Percentiles rank a stretch among this genome's conserved stretches.
These are phyloP conservation scores for Blepharisma stoltei DNA, from an alignment of 73 alveolate genomes.

Conservation along the genomic window DNA sequence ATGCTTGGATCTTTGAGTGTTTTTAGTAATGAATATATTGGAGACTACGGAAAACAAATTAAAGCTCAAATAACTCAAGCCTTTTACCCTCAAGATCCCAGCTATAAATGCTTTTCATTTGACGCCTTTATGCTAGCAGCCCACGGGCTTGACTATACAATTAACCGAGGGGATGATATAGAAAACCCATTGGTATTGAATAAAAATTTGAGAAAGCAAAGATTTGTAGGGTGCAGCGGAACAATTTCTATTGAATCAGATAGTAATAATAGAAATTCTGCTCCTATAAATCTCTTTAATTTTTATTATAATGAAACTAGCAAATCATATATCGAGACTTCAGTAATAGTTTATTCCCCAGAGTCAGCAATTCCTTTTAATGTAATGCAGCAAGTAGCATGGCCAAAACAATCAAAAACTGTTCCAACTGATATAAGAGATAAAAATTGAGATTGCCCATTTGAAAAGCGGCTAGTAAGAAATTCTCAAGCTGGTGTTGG, in stretches of 20 bases:
- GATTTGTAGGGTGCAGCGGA: not conserved
- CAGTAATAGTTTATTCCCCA: too few species aligned
- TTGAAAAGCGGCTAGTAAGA: too few species aligned
- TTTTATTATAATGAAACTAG: not conserved
- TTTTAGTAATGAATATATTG: not conserved
- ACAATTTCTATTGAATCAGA: not conserved
- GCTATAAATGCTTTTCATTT: not conserved
- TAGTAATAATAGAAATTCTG: not conserved
- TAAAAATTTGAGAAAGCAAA: not conserved
- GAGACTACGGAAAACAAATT: not conserved
- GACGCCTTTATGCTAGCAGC: not conserved
- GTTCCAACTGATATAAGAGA: too few species aligned
- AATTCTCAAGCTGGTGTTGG: too few species aligned
- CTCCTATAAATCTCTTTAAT: not conserved
- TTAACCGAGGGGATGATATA: not conserved
- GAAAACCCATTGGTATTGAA: not conserved
- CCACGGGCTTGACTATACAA: not conserved
- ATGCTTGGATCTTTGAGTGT: not conserved
- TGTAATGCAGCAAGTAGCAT: too few species aligned
- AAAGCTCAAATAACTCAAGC: not conserved
- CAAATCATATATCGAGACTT: too few species aligned
- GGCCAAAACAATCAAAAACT: too few species aligned
- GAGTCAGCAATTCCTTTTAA: too few species aligned
- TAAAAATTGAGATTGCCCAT: too few species aligned
- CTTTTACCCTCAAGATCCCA: not conserved